Evolutionary conservation across 257 asterid genomes (phyloP).

Genomic region (Galeopsis tetrahit): DNA sequence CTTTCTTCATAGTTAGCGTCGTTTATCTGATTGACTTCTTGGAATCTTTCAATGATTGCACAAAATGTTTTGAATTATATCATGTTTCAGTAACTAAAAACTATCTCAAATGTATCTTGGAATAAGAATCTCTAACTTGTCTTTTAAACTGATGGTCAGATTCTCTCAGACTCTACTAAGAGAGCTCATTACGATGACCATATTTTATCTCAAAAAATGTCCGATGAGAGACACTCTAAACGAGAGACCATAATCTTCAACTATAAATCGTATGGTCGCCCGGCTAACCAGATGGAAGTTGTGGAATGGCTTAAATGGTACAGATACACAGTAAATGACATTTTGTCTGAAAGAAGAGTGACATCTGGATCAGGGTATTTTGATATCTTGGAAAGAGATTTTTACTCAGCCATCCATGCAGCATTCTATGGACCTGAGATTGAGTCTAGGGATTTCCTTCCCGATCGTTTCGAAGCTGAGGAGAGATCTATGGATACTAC

Average conservation of each 20-base stretch:
- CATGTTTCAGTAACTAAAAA: slow-evolving; percentile 11
- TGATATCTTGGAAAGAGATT: slow-evolving; percentile 76
- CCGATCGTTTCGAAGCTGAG: slow-evolving; percentile 91
- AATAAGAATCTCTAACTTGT: slow-evolving; percentile 20
- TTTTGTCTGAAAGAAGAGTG: slow-evolving; percentile 82
- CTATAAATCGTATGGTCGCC: slow-evolving; percentile 44
- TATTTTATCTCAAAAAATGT: slow-evolving; percentile 55
- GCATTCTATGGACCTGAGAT: slow-evolving; percentile 94
- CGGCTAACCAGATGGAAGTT: slow-evolving; percentile 73
- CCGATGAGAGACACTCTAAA: slow-evolving; percentile 42
- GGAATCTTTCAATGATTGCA: slow-evolving; percentile 13
- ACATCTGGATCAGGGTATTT: slow-evolving; percentile 85
- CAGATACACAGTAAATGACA: slow-evolving; percentile 70
- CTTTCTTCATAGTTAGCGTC: neutral
- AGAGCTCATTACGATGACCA: slow-evolving; percentile 83
- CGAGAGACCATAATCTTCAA: slow-evolving; percentile 53
- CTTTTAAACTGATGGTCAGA: slow-evolving; percentile 55
- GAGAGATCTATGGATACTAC: slow-evolving; percentile 72
- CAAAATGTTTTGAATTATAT: slow-evolving; percentile 25
- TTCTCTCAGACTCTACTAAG: slow-evolving; percentile 79
- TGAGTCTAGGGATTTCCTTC: slow-evolving; percentile 76
- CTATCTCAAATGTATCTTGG: slow-evolving; percentile 3
- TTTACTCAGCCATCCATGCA: slow-evolving; percentile 80
- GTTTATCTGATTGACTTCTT: neutral
- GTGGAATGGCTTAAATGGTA: slow-evolving; percentile 97